Conservation (phyloP, 2,329 filamentous ascomycete species). For the Cladorrhinum sp. region DNA sequence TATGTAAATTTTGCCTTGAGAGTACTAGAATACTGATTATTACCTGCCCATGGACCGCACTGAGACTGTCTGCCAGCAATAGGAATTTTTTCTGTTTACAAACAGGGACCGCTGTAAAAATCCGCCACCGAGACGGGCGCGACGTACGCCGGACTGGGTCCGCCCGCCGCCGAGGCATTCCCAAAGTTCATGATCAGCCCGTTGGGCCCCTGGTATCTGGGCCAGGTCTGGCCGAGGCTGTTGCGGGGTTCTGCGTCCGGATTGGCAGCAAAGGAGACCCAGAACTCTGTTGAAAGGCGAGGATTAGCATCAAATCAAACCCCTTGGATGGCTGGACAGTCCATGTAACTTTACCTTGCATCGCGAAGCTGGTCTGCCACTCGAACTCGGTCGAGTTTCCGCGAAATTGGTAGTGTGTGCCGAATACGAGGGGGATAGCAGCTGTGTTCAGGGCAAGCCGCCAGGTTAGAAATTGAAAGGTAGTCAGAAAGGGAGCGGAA, state of each 20-base stretch:
- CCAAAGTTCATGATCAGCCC: background rate
- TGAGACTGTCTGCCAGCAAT: too few species aligned
- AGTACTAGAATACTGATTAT: too few species aligned
- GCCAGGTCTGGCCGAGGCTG: background rate
- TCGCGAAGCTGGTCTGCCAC: conserved; percentile 18
- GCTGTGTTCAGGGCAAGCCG: conserved; percentile 23
- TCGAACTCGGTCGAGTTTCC: conserved; percentile 20
- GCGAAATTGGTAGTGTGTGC: conserved; percentile 28
- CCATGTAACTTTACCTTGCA: conserved; percentile 23
- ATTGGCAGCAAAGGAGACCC: background rate
- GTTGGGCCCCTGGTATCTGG: background rate
- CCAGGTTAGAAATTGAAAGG: background rate
- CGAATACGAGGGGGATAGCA: conserved; percentile 35
- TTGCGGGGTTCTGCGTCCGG: background rate
- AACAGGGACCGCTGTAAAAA: background rate
- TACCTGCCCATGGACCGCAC: too few species aligned
- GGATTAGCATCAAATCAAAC: background rate
- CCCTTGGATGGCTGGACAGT: background rate
- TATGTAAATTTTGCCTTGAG: too few species aligned
- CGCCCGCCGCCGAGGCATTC: background rate
- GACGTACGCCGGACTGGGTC: background rate
- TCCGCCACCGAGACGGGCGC: background rate
- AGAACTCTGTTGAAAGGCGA: background rate
- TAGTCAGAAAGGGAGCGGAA: background rate
- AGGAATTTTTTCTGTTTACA: too few species aligned